phyloP scores from a whole-genome alignment of 805 yeast species.

The Wickerhamomyces pijperi region DNA sequence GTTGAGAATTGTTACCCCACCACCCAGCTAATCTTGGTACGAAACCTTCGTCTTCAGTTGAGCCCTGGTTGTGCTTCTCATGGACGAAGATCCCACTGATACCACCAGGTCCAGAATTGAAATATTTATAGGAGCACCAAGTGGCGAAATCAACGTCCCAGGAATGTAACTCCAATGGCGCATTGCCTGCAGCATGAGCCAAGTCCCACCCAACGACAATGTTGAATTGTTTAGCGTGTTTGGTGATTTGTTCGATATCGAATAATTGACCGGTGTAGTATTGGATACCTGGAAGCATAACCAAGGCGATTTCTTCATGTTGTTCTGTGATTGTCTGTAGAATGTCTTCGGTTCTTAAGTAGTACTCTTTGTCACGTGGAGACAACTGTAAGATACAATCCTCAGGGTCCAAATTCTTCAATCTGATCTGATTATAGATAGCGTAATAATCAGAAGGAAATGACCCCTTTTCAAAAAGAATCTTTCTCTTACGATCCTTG shows the following conservation, averaged over 20 bases:
- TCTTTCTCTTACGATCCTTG: constrained; percentile 42
- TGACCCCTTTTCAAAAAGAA: constrained; percentile 76
- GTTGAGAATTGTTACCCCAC: constrained; percentile 82
- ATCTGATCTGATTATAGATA: constrained; percentile 55
- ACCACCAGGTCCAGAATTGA: constrained; percentile 90
- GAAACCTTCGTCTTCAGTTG: constrained; percentile 20
- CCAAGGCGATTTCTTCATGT: constrained; percentile 54
- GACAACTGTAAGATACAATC: constrained; percentile 48
- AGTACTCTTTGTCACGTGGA: constrained; percentile 48
- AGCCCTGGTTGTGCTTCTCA: constrained; percentile 25
- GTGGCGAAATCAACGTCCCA: constrained; percentile 92
- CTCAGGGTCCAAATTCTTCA: constrained; percentile 44
- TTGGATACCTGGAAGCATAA: constrained; percentile 81
- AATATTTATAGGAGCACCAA: constrained; percentile 88
- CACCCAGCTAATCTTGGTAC: constrained; percentile 83
- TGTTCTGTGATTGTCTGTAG: constrained; percentile 40
- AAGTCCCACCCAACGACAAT: constrained; percentile 85
- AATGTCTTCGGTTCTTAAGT: constrained; percentile 54
- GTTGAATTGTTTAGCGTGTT: constrained; percentile 37
- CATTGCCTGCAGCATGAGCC: constrained; percentile 92
- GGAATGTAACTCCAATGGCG: constrained; percentile 62
- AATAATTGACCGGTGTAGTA: constrained; percentile 87
- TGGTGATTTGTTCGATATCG: constrained; percentile 63
- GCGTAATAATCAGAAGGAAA: constrained; percentile 93
- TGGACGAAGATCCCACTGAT: constrained; percentile 81